These are phyloP conservation scores for Alloteropsis semialata DNA, from an alignment of 176 grass and related monocot genomes.

Conservation along the genomic window DNA sequence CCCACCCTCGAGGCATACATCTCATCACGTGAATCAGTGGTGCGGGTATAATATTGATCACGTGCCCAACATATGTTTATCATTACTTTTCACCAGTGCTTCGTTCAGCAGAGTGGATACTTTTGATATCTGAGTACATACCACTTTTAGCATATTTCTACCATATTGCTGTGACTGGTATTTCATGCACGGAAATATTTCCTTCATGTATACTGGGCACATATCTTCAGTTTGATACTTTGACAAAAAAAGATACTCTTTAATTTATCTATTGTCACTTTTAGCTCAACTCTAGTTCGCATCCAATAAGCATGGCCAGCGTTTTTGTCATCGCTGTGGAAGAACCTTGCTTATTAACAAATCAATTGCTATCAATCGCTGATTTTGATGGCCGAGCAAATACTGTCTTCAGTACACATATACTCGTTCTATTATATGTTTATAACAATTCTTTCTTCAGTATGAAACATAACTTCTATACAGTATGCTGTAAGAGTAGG, in stretches of 20 bases:
- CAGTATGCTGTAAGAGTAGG: neutral
- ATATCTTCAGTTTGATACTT: neutral
- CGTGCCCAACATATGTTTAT: neutral
- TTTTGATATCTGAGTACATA: neutral
- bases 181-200: neutral
- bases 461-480: neutral
- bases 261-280: neutral
- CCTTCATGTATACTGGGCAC: neutral
- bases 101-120: neutral
- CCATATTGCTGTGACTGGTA: neutral
- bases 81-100: neutral
- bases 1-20: neutral
- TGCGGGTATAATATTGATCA: neutral
- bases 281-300: neutral
- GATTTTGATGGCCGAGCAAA: neutral
- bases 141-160: slow-evolving; percentile 1
- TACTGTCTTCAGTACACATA: neutral
- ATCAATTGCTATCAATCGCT: neutral
- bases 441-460: neutral
- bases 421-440: neutral
- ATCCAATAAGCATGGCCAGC: neutral
- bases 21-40: neutral
- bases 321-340: neutral
- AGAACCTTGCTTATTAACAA: neutral
- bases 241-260: neutral